These are phyloP conservation scores for Xanthoceras sorbifolium DNA, from an alignment of 345 rosid genomes.

Conservation along the genomic window DNA sequence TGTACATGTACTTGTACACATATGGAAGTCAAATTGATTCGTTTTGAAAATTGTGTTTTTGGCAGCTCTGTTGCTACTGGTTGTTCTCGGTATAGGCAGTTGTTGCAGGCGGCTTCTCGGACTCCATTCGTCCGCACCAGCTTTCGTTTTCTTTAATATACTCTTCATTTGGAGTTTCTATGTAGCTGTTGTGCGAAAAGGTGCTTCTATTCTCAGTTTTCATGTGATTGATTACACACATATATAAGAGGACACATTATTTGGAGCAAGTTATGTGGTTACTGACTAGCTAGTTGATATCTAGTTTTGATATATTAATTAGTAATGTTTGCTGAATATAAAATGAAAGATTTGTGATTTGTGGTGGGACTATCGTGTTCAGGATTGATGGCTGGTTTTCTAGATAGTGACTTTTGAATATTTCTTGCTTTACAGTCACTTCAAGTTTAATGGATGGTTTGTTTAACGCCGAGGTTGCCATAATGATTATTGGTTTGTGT, in stretches of 20 bases:
- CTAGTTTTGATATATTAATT: not conserved
- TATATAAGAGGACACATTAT: not conserved
- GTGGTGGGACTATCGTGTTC: not conserved
- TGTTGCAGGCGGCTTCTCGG: conserved; percentile 49
- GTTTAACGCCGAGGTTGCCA: conserved; percentile 43
- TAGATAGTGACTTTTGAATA: not conserved
- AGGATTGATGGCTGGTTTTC: too few relatives aligned
- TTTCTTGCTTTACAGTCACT: conserved; percentile 37
- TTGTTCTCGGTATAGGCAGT: conserved; percentile 43
- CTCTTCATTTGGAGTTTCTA: conserved; percentile 54
- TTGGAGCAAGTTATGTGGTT: not conserved
- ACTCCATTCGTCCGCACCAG: conserved; percentile 53
- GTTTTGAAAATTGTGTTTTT: not conserved
- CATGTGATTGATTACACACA: not conserved
- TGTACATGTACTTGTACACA: not conserved
- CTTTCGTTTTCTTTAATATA: conserved; percentile 47
- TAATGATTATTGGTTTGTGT: conserved; percentile 49
- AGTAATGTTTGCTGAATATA: not conserved
- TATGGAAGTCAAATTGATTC: not conserved
- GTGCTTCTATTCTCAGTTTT: conserved; percentile 22
- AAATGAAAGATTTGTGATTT: not conserved
- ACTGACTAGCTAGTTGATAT: not conserved
- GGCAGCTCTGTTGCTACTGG: conserved; percentile 42
- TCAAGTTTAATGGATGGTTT: conserved; percentile 29
- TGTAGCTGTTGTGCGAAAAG: conserved; percentile 40